Evolutionary conservation across 2,329 filamentous ascomycete genomes (phyloP).

Genomic region (Clonostachys rhizophaga): DNA sequence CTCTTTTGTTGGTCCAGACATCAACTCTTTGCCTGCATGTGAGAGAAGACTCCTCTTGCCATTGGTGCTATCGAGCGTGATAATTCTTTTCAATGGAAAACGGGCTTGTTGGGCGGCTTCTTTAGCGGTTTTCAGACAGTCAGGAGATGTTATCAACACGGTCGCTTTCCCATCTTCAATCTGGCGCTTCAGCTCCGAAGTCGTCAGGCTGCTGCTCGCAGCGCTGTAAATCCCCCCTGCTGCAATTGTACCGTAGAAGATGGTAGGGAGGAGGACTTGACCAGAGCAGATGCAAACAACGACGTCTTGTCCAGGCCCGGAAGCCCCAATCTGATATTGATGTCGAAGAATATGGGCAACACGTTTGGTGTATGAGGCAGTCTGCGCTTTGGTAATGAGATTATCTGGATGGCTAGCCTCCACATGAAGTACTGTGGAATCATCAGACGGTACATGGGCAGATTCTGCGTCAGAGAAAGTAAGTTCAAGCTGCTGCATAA

Average conservation of each 20-base stretch:
- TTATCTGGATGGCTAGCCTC: constrained; percentile 51
- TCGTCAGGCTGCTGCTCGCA: constrained; percentile 43
- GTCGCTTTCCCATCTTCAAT: constrained; percentile 28
- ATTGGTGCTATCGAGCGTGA: constrained; percentile 26
- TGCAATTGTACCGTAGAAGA: constrained; percentile 52
- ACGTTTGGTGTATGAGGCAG: constrained; percentile 41
- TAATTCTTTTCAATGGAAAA: constrained; percentile 37
- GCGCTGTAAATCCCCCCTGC: constrained; percentile 56
- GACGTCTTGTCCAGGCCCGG: constrained; percentile 34
- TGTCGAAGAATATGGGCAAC: constrained; percentile 51
- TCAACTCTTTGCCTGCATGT: constrained; percentile 7
- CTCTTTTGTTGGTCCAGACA: constrained; percentile 12
- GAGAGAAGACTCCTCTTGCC: background rate
- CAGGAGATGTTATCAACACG: constrained; percentile 38
- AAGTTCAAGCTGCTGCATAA: background rate
- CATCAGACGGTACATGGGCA: constrained; percentile 17
- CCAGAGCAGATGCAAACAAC: constrained; percentile 52
- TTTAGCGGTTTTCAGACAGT: constrained; percentile 37
- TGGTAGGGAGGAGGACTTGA: constrained; percentile 45
- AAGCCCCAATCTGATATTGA: constrained; percentile 42
- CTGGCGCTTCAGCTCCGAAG: constrained; percentile 42
- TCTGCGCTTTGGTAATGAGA: constrained; percentile 44
- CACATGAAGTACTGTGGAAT: constrained; percentile 48
- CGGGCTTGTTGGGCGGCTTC: constrained; percentile 42
- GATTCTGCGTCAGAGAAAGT: constrained; percentile 17